Conservation (phyloP, 2,329 filamentous ascomycete species). For the Trichoderma sp. region DNA sequence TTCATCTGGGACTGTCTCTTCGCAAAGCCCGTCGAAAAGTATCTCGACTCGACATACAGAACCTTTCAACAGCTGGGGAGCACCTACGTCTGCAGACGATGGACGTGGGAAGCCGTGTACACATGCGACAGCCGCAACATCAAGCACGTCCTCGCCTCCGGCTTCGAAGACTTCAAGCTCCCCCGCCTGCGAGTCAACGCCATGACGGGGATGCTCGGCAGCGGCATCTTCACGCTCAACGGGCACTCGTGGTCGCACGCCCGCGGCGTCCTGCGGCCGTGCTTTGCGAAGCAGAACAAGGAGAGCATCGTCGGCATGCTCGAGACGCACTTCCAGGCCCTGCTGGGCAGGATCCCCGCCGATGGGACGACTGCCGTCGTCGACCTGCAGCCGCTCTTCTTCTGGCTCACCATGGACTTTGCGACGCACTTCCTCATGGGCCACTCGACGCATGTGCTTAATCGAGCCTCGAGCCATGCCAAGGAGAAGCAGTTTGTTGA, state of each 20-base stretch:
- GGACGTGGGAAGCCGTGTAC: conserved; percentile 41
- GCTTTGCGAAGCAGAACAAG: conserved; percentile 42
- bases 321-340: conserved; percentile 42
- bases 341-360: conserved; percentile 42
- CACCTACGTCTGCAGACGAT: conserved; percentile 41
- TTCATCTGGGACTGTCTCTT: conserved; percentile 41
- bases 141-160: conserved; percentile 56
- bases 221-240: conserved; percentile 54
- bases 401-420: conserved; percentile 51
- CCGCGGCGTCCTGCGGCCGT: conserved; percentile 42
- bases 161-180: conserved; percentile 54
- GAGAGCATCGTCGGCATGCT: conserved; percentile 35
- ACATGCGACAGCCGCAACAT: conserved; percentile 55
- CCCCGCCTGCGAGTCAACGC: conserved; percentile 42
- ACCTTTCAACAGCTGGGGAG: conserved; percentile 38
- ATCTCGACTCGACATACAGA: conserved; percentile 37
- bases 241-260: conserved; percentile 52
- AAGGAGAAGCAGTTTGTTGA: conserved; percentile 42
- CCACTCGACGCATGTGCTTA: conserved; percentile 34
- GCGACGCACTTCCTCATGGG: conserved; percentile 54
- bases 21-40: conserved; percentile 33
- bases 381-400: conserved; percentile 52
- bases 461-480: conserved; percentile 29
- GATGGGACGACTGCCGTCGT: conserved; percentile 32
- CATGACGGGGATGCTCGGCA: conserved; percentile 47